Base-by-base conservation (phyloP, 768 basidiomycete species). In the Mrakia blollopis region DNA sequence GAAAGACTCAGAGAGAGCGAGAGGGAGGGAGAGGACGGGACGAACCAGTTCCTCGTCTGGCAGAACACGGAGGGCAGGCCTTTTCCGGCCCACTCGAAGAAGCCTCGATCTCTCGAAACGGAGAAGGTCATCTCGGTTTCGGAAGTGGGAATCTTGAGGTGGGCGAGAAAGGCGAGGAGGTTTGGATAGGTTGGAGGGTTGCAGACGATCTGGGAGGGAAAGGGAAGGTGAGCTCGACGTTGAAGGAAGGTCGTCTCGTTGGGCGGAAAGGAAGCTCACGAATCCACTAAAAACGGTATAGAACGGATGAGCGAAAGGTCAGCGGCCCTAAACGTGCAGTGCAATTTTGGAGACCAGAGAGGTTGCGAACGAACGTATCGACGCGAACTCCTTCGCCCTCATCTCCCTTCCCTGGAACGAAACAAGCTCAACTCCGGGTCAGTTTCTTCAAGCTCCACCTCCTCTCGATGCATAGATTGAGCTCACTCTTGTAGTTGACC, bases 151-250 rank as follows among this genome's bases (percentile, higher is more conserved):
- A 91, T 86, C 8, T 86, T 83, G 67, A 87, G 85, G 39, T 85
- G 81, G 23, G 84, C 83, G 47, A 92, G 85, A 81, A 92, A 93
- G 60, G 88, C 87, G 69, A 91, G 86, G 81, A 92, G 91, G 82
- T 92, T 92, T 30, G 91, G 92, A 80, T 92, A 92, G 0, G 91
- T 91, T 52, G 85, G 85, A 0, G 91, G 89, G 81, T 92, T 92
- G 83, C 90, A 88, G 10, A 92, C 91, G 79, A 92, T 91, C 90
- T 91, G 80, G 18, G 21, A 52, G 62, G 11, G 62, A 44, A 72
- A 60, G 13, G 50, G 75, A 23, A 39, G 21, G 32, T 71, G 69
- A 71, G 65, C 65, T 68, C 65, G 65, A 25, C 32, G 32, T 9
- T 7, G 23, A 39, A 11, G 44, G 65, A 39, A 39, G 65, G 39